A percentile compares a stretch with the other conserved stretches of the same genome.
Conservation (phyloP, 2,329 filamentous ascomycete species). For the Fusarium lateritium region DNA sequence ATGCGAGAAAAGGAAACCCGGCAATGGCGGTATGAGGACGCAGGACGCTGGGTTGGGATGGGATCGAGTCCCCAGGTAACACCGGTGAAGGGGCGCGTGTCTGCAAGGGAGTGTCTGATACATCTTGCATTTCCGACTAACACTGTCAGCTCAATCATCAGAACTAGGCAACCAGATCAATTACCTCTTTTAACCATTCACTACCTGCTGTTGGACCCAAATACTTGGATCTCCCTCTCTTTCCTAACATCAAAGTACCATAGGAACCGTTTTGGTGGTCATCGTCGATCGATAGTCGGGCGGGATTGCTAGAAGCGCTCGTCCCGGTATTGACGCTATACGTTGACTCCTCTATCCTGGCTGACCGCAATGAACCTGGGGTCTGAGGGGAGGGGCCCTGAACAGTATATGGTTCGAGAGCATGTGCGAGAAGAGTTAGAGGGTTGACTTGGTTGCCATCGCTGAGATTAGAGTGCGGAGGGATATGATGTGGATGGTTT, state of each 20-base stretch:
- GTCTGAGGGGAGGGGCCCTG: background rate
- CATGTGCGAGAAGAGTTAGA: slow-evolving; percentile 7
- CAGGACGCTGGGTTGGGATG: background rate
- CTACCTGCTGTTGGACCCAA: slow-evolving; percentile 12
- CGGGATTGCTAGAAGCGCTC: background rate
- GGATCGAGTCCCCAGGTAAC: background rate
- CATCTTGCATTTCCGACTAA: slow-evolving; percentile 15
- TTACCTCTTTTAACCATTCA: slow-evolving; percentile 14
- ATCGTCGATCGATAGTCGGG: background rate
- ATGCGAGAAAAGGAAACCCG: background rate
- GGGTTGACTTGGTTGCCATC: slow-evolving; percentile 1
- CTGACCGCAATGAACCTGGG: background rate
- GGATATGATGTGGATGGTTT: background rate
- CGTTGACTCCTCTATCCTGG: background rate
- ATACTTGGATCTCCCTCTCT: slow-evolving; percentile 8
- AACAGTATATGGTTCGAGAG: slow-evolving; percentile 3
- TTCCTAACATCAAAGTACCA: slow-evolving; percentile 8
- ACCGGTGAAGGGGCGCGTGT: slow-evolving; percentile 5
- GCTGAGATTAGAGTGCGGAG: background rate
- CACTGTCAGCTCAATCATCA: background rate
- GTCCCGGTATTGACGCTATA: slow-evolving; percentile 6
- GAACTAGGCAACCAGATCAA: background rate
- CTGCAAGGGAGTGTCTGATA: slow-evolving; percentile 7
- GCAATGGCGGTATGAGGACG: background rate
- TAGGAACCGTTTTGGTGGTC: slow-evolving; percentile 9